A percentile compares a stretch with the other conserved stretches of the same genome.
Evolutionary conservation across 768 basidiomycete species (phyloP).

Genomic region (Cystoderma amianthinum): DNA sequence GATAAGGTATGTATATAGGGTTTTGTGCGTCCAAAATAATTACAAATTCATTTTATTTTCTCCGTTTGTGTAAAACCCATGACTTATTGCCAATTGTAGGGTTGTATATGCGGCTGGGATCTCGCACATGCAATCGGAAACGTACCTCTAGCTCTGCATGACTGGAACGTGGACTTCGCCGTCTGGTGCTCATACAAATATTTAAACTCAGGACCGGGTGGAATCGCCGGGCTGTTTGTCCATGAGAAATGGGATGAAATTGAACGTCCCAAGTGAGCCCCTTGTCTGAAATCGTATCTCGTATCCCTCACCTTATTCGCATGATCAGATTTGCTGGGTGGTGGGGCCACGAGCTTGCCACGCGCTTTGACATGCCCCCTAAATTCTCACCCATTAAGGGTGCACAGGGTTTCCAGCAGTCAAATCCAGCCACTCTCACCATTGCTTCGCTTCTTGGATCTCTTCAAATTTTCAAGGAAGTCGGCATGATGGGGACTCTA

Average conservation of each 20-base stretch:
- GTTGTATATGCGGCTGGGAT: slow-evolving; percentile 93
- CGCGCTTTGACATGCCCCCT: slow-evolving; percentile 88
- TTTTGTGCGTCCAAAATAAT: slow-evolving; percentile 6
- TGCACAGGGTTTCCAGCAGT: slow-evolving; percentile 94
- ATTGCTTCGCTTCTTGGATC: slow-evolving; percentile 79
- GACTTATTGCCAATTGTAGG: slow-evolving; percentile 37
- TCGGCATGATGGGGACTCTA: slow-evolving; percentile 65
- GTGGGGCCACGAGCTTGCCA: slow-evolving; percentile 92
- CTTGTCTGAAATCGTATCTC: not conserved
- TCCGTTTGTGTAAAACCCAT: slow-evolving; percentile 5
- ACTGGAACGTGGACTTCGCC: slow-evolving; percentile 95
- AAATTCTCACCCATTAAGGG: slow-evolving; percentile 79
- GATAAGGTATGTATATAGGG: slow-evolving; percentile 49
- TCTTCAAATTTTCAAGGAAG: slow-evolving; percentile 72
- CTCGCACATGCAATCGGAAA: slow-evolving; percentile 95
- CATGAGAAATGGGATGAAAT: slow-evolving; percentile 75
- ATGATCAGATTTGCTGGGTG: slow-evolving; percentile 77
- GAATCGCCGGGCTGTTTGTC: slow-evolving; percentile 91
- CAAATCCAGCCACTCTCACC: slow-evolving; percentile 83
- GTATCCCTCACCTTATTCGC: slow-evolving; percentile 5
- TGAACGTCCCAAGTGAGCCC: slow-evolving; percentile 57
- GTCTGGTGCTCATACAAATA: slow-evolving; percentile 99
- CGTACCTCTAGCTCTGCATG: slow-evolving; percentile 81
- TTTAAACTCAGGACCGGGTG: slow-evolving; percentile 93
- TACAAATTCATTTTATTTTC: slow-evolving; percentile 1